Conservation (phyloP, 1,284 basidiomycete species). For the Kwoniella shivajii region DNA sequence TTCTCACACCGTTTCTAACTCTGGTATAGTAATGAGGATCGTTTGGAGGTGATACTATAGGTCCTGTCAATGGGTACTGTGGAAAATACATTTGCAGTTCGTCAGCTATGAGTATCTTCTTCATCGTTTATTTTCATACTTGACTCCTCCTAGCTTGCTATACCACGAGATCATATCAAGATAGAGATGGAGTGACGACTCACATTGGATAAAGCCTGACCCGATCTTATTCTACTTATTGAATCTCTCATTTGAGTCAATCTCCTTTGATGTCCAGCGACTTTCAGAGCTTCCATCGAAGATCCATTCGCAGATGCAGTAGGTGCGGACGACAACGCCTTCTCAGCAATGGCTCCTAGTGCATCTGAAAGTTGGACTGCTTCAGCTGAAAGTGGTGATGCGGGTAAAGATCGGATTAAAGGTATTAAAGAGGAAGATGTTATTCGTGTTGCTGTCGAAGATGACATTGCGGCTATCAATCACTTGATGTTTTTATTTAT, state of each 20-base stretch:
- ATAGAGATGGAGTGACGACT: neutral
- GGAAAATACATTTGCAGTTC: neutral
- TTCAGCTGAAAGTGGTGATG: slow-evolving; percentile 13
- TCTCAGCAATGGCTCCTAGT: slow-evolving; percentile 14
- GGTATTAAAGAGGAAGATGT: slow-evolving; percentile 6
- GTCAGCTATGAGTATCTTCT: neutral
- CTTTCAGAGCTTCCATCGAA: slow-evolving; percentile 8
- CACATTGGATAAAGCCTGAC: slow-evolving; percentile 13
- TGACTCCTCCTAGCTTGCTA: no score
- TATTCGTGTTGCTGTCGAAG: slow-evolving; percentile 9
- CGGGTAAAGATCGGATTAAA: slow-evolving; percentile 13
- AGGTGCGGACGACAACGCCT: slow-evolving; percentile 1
- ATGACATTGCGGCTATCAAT: neutral
- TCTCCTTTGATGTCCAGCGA: slow-evolving; percentile 11
- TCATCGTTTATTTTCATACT: no score
- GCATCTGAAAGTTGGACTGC: slow-evolving; percentile 18
- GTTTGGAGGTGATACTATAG: slow-evolving; percentile 15
- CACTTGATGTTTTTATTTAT: neutral
- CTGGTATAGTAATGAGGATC: slow-evolving; percentile 19
- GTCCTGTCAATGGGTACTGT: slow-evolving; percentile 14
- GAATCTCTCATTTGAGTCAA: slow-evolving; percentile 16
- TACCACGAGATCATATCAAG: no score
- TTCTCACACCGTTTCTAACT: slow-evolving; percentile 17
- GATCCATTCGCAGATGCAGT: neutral
- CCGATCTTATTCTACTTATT: slow-evolving; percentile 9